Percentiles rank a stretch among this genome's conserved stretches.
Evolutionary conservation across 345 rosid genomes (phyloP).

Genomic region (Gossypium australe): DNA sequence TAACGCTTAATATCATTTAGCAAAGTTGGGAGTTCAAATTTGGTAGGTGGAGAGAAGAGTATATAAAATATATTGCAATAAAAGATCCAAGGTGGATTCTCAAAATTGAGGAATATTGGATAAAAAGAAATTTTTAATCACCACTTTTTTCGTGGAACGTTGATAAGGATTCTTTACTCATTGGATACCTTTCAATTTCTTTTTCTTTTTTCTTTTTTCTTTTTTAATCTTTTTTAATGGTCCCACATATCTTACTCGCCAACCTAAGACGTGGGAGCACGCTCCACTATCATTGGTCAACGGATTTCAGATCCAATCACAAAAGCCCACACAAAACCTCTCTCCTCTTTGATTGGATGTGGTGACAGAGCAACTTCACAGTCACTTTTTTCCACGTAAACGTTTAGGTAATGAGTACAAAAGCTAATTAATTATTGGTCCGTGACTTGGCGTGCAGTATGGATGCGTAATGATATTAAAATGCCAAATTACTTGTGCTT

Average conservation of each 20-base stretch:
- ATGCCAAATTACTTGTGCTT: background rate
- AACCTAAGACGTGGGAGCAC: background rate
- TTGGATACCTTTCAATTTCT: background rate
- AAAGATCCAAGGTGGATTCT: too few relatives aligned
- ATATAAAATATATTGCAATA: too few relatives aligned
- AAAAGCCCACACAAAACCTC: background rate
- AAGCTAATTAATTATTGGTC: background rate
- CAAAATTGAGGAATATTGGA: too few relatives aligned
- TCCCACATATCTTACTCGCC: background rate
- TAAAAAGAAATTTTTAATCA: too few relatives aligned
- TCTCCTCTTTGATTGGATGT: background rate
- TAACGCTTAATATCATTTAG: too few relatives aligned
- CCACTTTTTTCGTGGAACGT: background rate
- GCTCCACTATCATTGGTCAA: background rate
- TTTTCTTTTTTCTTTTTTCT: too few relatives aligned
- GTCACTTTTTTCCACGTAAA: background rate
- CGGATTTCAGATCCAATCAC: background rate
- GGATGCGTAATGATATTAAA: background rate
- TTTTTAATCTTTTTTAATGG: background rate
- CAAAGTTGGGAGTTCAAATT: too few relatives aligned
- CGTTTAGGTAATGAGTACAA: background rate
- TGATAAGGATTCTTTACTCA: background rate
- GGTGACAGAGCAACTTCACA: background rate
- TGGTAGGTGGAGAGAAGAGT: too few relatives aligned
- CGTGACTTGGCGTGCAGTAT: background rate